These are phyloP conservation scores for Lepiota venenata DNA, from an alignment of 768 basidiomycete genomes.

Conservation along the genomic window DNA sequence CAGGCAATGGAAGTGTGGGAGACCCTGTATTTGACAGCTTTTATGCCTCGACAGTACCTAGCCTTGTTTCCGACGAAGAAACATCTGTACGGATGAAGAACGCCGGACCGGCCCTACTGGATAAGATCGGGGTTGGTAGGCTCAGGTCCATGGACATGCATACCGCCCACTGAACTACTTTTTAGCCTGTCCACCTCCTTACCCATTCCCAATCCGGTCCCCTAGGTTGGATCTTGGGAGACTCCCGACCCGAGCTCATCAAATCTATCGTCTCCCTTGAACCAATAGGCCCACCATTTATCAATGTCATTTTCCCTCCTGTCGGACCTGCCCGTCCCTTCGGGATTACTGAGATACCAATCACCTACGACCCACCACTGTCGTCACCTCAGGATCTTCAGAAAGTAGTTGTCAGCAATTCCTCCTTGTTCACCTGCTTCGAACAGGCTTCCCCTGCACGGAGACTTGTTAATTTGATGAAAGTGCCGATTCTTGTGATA, in stretches of 20 bases:
- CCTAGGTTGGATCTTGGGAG: slow-evolving; percentile 47
- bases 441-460: slow-evolving; percentile 41
- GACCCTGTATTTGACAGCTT: slow-evolving; percentile 44
- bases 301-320: slow-evolving; percentile 33
- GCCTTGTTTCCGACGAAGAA: slow-evolving; percentile 31
- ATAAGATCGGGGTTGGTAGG: slow-evolving; percentile 43
- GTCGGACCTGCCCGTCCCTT: slow-evolving; percentile 36
- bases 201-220: slow-evolving; percentile 51
- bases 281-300: slow-evolving; percentile 49
- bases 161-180: not conserved
- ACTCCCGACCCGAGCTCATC: slow-evolving; percentile 39
- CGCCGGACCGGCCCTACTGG: slow-evolving; percentile 40
- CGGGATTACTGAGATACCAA: slow-evolving; percentile 46
- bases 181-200: slow-evolving; percentile 43
- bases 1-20: slow-evolving; percentile 44
- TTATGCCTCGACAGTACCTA: slow-evolving; percentile 39
- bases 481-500: slow-evolving; percentile 43
- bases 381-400: slow-evolving; percentile 33
- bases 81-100: slow-evolving; percentile 34
- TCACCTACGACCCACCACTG: slow-evolving; percentile 40
- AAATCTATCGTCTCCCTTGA: slow-evolving; percentile 48
- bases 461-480: slow-evolving; percentile 35
- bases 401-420: slow-evolving; percentile 22
- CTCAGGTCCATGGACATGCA: not conserved
- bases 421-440: slow-evolving; percentile 34